Evolutionary conservation across 78 protist genomes (phyloP), one percentile per base, ranked within the genome.

Genomic region (Speleostelium caveatum): DNA sequence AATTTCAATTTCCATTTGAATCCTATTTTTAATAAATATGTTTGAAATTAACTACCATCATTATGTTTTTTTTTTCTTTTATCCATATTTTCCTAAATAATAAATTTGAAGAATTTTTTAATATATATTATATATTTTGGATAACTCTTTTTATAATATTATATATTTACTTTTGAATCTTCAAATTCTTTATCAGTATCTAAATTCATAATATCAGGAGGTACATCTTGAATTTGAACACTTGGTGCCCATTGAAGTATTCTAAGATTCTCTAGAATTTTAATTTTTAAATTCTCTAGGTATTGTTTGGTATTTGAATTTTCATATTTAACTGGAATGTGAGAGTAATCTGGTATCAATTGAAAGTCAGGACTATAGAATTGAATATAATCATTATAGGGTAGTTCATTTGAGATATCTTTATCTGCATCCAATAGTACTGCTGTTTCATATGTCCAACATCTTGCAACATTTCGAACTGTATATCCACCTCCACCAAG

Each of bases 401-500:
- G 99, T 21, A 98, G 77, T 55, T 97, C 96, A 39, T 86, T 62
- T 4, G 24, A 12, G 10, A 95, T 21, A 4, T 65, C 77, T n/a
- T n/a, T n/a, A n/a, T n/a, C n/a, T 12, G 93, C 26, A 39, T 66
- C 96, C 3, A 93, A 24, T 2, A 93, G n/a, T 8, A 93, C 56
- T 16, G 95, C 74, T 0, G 95, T 93, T 51, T 93, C 95, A 32
- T 93, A 85, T 2, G 99, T 89, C 99, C 99, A 99, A 76, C 98
- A 97, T 17, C 99, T 86, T 7, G 98, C 98, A 26, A 96, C 98
- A 67, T 98, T 98, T 10, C 94, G 35, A 28, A 97, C 88, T 1
- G 97, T 95, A 90, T 98, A 98, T 3, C 99, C 99, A 66, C 99
- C 99, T 21, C 99, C 99, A 12, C 99, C 99, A 39, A 98, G 86